phyloP scores from a whole-genome alignment of 139 green algal genomes.

The Chlorella sp. region DNA sequence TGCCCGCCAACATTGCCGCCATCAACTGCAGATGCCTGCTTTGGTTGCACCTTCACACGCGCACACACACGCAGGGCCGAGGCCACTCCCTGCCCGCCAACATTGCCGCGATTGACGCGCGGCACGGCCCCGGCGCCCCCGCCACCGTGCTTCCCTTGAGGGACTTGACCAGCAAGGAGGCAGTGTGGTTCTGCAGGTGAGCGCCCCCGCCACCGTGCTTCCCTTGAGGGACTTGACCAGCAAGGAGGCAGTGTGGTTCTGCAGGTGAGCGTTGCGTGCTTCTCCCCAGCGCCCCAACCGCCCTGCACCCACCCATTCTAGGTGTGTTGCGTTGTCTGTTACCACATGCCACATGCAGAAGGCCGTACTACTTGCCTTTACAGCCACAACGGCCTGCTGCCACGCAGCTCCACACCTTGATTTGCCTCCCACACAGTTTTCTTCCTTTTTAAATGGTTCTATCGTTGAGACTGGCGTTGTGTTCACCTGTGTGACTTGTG shows the following conservation, averaged over 20 bases:
- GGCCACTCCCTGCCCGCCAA: slow-evolving; percentile 55
- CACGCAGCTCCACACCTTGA: neutral
- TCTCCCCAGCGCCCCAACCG: no score
- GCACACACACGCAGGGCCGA: slow-evolving; percentile 48
- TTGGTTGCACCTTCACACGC: no score
- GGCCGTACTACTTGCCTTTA: no score
- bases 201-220: slow-evolving; percentile 13
- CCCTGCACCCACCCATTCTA: neutral
- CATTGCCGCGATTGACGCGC: slow-evolving; percentile 52
- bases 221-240: slow-evolving; percentile 25
- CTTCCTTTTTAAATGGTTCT: neutral
- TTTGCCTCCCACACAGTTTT: neutral
- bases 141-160: slow-evolving; percentile 18
- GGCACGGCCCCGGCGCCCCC: slow-evolving; percentile 13
- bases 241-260: slow-evolving; percentile 32
- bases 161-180: slow-evolving; percentile 34
- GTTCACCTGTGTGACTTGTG: neutral
- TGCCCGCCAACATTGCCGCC: slow-evolving; percentile 50
- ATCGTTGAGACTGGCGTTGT: neutral
- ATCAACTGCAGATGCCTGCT: no score
- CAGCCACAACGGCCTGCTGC: no score
- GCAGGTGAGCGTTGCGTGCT: neutral
- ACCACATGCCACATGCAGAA: no score
- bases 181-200: slow-evolving; percentile 13
- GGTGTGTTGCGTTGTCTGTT: neutral